Percentiles rank a stretch among this genome's conserved stretches.
Evolutionary conservation across 371 early-diverging fungal species (phyloP).

Genomic region (Dinochytrium kinnereticum): DNA sequence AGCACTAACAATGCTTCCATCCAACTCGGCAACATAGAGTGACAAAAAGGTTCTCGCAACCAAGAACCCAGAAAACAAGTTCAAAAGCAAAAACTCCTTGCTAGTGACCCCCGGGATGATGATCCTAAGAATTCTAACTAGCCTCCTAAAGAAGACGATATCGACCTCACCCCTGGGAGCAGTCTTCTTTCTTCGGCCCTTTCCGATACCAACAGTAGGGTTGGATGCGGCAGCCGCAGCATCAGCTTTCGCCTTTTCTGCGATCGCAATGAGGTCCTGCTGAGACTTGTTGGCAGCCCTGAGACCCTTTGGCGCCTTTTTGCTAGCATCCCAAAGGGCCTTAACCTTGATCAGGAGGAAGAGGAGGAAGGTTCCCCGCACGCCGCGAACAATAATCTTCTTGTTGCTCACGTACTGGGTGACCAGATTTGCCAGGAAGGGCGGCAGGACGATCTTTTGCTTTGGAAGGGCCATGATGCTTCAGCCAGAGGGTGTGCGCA

Average conservation of each 20-base stretch:
- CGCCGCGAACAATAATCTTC: conserved; percentile 27
- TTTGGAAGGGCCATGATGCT: conserved; percentile 16
- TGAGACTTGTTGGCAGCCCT: conserved; percentile 3
- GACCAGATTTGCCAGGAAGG: conserved; percentile 29
- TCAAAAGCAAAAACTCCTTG: conserved; percentile 80
- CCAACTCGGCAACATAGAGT: conserved; percentile 75
- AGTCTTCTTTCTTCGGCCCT: conserved; percentile 25
- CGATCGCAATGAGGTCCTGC: conserved; percentile 17
- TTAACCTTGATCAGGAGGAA: conserved; percentile 24
- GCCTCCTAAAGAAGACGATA: conserved; percentile 72
- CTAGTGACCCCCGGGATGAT: conserved; percentile 79
- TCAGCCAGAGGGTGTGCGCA: too few relatives aligned
- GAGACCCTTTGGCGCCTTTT: conserved; percentile 1
- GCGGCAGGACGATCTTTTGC: conserved; percentile 31
- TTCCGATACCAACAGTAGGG: not conserved
- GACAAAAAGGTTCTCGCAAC: conserved; percentile 48
- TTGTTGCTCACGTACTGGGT: conserved; percentile 33
- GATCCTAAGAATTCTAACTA: conserved; percentile 71
- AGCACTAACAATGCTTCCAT: conserved; percentile 91
- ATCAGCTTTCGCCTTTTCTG: not conserved
- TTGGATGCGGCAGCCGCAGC: not conserved
- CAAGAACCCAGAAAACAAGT: conserved; percentile 80
- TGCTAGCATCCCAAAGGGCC: conserved; percentile 3
- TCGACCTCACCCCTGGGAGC: conserved; percentile 66
- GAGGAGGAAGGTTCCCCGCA: conserved; percentile 16